Percentiles rank a stretch among this genome's conserved stretches.
Conservation (phyloP, 805 yeast genomes). For the Wickerhamia fluorescens region DNA sequence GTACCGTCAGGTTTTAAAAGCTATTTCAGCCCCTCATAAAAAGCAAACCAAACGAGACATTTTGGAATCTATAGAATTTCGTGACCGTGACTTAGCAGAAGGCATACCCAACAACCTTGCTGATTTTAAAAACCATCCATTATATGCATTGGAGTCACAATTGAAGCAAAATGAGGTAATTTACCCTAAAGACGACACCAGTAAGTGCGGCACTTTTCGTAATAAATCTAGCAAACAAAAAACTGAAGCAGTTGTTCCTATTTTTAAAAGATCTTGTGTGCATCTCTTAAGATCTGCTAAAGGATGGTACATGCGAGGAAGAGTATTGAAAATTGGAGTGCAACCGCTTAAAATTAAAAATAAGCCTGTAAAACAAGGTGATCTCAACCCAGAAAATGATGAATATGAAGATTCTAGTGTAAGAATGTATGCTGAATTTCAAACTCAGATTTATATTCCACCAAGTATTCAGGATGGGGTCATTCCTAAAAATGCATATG, state of each 20-base stretch:
- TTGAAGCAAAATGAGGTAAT: constrained; percentile 66
- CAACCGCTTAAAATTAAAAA: constrained; percentile 50
- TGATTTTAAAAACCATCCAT: constrained; percentile 83
- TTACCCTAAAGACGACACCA: constrained; percentile 48
- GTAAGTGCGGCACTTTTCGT: constrained; percentile 63
- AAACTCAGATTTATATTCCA: constrained; percentile 67
- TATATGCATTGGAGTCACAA: constrained; percentile 74
- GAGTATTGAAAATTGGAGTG: constrained; percentile 64
- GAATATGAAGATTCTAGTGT: constrained; percentile 47
- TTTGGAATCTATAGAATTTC: constrained; percentile 55
- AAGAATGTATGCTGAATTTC: constrained; percentile 68
- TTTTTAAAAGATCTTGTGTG: constrained; percentile 64
- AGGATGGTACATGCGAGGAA: constrained; percentile 82
- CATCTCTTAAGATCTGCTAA: constrained; percentile 60
- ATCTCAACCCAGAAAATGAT: constrained; percentile 10
- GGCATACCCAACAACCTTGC: constrained; percentile 82
- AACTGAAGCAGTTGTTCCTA: constrained; percentile 40
- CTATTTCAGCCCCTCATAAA: constrained; percentile 12
- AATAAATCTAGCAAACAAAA: constrained; percentile 27
- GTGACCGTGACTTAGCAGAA: constrained; percentile 58
- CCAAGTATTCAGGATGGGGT: constrained; percentile 59
- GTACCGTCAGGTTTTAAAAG: constrained; percentile 45
- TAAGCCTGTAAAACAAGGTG: constrained; percentile 16
- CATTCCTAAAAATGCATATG: constrained; percentile 69
- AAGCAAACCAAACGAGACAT: constrained; percentile 33